Percentiles rank a stretch among this genome's conserved stretches.
Evolutionary conservation across 768 basidiomycete species (phyloP).

Genomic region (Pluteus cervinus): DNA sequence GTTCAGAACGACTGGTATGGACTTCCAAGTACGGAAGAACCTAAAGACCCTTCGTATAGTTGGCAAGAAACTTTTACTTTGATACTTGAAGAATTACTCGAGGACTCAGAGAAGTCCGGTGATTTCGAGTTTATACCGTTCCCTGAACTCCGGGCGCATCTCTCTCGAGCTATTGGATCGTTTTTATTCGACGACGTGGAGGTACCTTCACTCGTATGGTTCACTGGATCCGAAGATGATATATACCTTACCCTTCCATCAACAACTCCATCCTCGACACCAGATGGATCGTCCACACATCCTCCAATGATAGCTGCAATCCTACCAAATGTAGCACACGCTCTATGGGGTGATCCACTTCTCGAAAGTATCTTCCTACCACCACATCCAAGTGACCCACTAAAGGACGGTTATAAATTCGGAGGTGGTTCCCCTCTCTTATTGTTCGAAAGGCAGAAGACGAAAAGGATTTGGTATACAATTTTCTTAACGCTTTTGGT

Average conservation of each 20-base stretch:
- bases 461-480: constrained; percentile 75
- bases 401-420: constrained; percentile 54
- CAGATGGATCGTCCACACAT: constrained; percentile 10
- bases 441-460: constrained; percentile 60
- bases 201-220: constrained; percentile 61
- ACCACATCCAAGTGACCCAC: constrained; percentile 37
- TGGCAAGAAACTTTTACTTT: constrained; percentile 74
- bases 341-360: constrained; percentile 74
- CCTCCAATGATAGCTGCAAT: constrained; percentile 35
- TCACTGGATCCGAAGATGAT: constrained; percentile 54
- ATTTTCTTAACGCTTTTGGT: constrained; percentile 56
- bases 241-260: constrained; percentile 41
- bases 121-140: too few species aligned
- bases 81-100: constrained; percentile 53
- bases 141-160: too few species aligned
- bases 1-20: constrained; percentile 81
- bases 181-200: constrained; percentile 77
- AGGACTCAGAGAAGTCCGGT: too few species aligned
- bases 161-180: constrained; percentile 67
- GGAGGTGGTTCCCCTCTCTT: constrained; percentile 45
- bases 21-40: constrained; percentile 27
- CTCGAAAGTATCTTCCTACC: constrained; percentile 60
- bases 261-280: constrained; percentile 2
- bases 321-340: constrained; percentile 44
- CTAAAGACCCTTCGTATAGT: constrained; percentile 43